Percentiles rank a stretch among this genome's conserved stretches.
Evolutionary conservation across 441 rosid genomes (phyloP).

Genomic region (Iberis amara): DNA sequence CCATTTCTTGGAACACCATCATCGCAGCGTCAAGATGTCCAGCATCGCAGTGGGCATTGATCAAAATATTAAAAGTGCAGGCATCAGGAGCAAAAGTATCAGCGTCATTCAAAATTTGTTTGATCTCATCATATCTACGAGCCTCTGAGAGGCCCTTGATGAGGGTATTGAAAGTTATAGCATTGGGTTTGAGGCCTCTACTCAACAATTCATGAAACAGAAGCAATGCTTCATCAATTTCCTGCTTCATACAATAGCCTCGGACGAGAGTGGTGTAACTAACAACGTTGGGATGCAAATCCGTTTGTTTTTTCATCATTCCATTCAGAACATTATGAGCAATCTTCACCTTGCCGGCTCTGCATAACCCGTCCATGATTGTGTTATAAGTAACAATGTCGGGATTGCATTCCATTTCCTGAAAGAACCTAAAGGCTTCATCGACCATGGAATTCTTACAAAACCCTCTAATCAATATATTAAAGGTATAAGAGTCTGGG

Average conservation of each 20-base stretch:
- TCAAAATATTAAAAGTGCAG: slow-evolving; percentile 68
- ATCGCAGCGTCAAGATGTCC: slow-evolving; percentile 58
- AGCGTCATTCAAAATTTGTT: slow-evolving; percentile 41
- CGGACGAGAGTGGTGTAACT: slow-evolving; percentile 70
- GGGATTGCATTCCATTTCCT: slow-evolving; percentile 65
- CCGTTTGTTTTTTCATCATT: slow-evolving; percentile 42
- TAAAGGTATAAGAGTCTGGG: slow-evolving; percentile 62
- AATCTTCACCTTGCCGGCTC: slow-evolving; percentile 62
- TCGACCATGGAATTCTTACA: slow-evolving; percentile 71
- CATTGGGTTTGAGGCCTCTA: slow-evolving; percentile 54
- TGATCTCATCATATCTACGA: slow-evolving; percentile 50
- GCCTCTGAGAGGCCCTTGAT: slow-evolving; percentile 72
- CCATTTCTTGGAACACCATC: slow-evolving; percentile 50
- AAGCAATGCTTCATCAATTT: slow-evolving; percentile 57
- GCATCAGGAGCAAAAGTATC: slow-evolving; percentile 56
- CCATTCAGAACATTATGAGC: slow-evolving; percentile 73
- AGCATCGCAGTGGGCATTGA: slow-evolving; percentile 52
- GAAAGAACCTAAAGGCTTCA: slow-evolving; percentile 54
- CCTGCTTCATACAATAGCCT: slow-evolving; percentile 69
- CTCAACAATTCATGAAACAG: slow-evolving; percentile 47
- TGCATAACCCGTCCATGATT: slow-evolving; percentile 78
- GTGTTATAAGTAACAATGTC: slow-evolving; percentile 71
- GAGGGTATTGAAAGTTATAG: slow-evolving; percentile 59
- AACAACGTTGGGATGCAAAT: slow-evolving; percentile 59
- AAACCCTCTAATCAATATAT: slow-evolving; percentile 64